Conservation (phyloP, 768 basidiomycete species). For the Trametes cinnabarina region DNA sequence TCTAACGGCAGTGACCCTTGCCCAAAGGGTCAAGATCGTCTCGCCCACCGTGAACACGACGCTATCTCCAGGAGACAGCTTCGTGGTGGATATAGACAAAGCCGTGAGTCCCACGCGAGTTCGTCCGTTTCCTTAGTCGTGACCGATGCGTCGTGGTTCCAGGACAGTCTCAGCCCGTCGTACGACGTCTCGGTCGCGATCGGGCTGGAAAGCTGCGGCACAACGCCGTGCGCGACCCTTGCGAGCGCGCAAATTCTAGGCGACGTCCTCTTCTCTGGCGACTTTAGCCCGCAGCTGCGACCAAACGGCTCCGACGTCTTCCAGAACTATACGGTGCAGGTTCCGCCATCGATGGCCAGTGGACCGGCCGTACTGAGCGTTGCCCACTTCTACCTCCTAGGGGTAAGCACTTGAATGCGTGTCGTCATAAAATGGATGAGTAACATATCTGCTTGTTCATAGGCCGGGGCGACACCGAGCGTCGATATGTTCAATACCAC, state of each 20-base stretch:
- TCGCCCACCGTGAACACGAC: background rate
- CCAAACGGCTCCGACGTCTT: constrained; percentile 2
- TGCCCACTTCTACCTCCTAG: constrained; percentile 22
- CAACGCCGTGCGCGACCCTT: background rate
- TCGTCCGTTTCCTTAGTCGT: background rate
- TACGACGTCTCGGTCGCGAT: constrained; percentile 6
- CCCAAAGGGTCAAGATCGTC: constrained; percentile 3
- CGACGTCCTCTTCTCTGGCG: background rate
- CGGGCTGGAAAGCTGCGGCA: constrained; percentile 1
- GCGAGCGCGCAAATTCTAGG: background rate
- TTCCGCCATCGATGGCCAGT: constrained; percentile 16
- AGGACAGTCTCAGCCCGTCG: constrained; percentile 7
- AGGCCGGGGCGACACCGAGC: too few species aligned
- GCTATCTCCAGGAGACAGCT: background rate
- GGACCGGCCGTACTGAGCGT: constrained; percentile 15
- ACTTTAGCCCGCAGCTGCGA: background rate
- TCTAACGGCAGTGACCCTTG: background rate
- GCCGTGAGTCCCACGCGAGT: background rate
- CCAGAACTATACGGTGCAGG: constrained; percentile 28
- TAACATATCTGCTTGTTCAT: too few species aligned
- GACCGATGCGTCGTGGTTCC: background rate
- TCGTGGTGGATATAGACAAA: constrained; percentile 10
- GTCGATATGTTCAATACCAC: too few species aligned
- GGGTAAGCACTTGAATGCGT: constrained; percentile 16
- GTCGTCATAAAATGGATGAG: too few species aligned